phyloP scores from a whole-genome alignment of 2,329 filamentous ascomycete genomes.

The Zopfia rhizophila region DNA sequence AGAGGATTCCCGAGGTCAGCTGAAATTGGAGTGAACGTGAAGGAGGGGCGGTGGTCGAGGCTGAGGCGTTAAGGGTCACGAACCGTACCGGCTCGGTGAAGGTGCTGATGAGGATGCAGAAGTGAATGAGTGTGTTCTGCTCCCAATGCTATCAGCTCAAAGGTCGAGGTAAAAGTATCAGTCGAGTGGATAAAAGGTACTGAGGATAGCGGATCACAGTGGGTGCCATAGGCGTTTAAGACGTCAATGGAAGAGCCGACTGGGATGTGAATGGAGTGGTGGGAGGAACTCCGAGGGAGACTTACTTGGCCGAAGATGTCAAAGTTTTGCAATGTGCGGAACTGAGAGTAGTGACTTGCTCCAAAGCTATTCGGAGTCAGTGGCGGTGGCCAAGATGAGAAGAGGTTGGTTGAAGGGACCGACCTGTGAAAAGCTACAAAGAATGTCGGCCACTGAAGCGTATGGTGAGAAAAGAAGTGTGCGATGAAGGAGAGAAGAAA shows the following conservation, averaged over 20 bases:
- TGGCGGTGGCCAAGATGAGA: neutral
- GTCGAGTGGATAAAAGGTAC: too few relatives aligned
- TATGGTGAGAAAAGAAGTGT: conserved; percentile 53
- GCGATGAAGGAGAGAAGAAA: conserved; percentile 41
- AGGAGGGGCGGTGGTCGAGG: too few relatives aligned
- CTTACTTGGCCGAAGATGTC: conserved; percentile 54
- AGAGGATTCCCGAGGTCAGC: conserved; percentile 3
- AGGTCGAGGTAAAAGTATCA: too few relatives aligned
- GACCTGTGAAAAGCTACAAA: conserved; percentile 57
- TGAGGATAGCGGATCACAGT: too few relatives aligned
- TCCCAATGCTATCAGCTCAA: neutral
- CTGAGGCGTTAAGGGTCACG: too few relatives aligned
- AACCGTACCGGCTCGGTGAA: conserved; percentile 6
- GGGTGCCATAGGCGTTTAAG: too few relatives aligned
- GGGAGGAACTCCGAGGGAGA: conserved; percentile 13
- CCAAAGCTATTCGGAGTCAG: conserved; percentile 49
- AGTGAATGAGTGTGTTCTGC: conserved; percentile 6
- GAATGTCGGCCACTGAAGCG: conserved; percentile 56
- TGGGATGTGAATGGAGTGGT: neutral
- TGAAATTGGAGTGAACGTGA: conserved; percentile 13
- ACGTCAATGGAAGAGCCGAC: neutral
- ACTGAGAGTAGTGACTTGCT: conserved; percentile 48
- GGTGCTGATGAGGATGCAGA: conserved; percentile 10
- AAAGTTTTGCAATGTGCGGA: conserved; percentile 52
- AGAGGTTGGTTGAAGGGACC: conserved; percentile 22